These are phyloP conservation scores for Colletotrichum horii DNA, from an alignment of 2,329 filamentous ascomycete genomes.

Conservation along the genomic window DNA sequence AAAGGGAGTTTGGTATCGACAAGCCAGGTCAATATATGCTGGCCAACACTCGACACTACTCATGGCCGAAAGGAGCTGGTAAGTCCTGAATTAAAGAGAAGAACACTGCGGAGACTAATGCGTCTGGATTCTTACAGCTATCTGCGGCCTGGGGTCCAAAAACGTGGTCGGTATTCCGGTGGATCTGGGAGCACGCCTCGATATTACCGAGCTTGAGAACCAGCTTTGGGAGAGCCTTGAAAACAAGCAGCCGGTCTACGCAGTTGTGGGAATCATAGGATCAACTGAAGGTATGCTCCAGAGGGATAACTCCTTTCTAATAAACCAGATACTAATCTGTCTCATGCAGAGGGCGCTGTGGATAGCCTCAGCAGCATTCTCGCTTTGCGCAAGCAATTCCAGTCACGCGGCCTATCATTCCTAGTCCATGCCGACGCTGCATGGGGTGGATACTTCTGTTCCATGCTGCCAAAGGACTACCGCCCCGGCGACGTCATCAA, in stretches of 20 bases:
- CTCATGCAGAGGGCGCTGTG: conserved; percentile 44
- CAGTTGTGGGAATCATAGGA: conserved; percentile 50
- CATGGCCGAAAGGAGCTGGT: conserved; percentile 55
- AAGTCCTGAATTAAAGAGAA: conserved; percentile 15
- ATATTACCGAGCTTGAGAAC: conserved; percentile 35
- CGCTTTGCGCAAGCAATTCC: conserved; percentile 42
- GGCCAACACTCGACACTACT: conserved; percentile 50
- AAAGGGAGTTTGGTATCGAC: conserved; percentile 34
- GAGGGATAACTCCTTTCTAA: rapidly evolving
- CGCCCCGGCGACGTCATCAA: conserved; percentile 29
- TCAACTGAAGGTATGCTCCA: conserved; percentile 45
- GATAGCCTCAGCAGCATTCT: conserved; percentile 44
- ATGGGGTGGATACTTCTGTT: conserved; percentile 55
- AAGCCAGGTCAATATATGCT: conserved; percentile 41
- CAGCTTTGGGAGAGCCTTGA: conserved; percentile 34
- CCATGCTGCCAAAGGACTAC: conserved; percentile 43
- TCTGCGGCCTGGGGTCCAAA: conserved; percentile 48
- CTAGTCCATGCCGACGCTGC: conserved; percentile 52
- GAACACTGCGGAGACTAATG: neutral
- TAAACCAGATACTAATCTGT: neutral
- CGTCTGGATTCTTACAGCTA: conserved; percentile 31
- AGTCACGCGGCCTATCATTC: conserved; percentile 47
- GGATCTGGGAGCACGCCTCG: conserved; percentile 43
- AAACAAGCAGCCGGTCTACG: conserved; percentile 39
- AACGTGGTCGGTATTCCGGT: conserved; percentile 45